Evolutionary conservation across 257 asterid genomes (phyloP), one percentile per base, ranked within the genome.

Genomic region (Salvia miltiorrhiza): DNA sequence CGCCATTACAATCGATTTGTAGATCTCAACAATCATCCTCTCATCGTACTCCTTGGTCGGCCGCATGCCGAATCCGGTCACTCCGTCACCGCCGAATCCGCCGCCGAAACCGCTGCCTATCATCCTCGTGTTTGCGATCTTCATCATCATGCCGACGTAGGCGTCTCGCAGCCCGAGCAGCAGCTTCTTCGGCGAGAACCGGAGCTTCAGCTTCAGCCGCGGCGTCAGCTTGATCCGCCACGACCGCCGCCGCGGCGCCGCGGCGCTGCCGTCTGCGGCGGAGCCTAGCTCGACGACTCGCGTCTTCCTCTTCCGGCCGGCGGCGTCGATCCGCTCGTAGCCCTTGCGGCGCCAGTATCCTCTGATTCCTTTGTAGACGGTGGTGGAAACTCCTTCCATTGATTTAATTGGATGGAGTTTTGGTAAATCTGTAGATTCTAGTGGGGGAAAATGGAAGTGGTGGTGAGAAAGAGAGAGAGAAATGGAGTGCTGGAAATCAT

Each of bases 141-240:
- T 82, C 79, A 80, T 40, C 95, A 88, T 88, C 92, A 82, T 78
- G 43, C 63, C 79, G 1, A 88, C 85, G 16, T 88, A 88, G 37
- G 83, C 88, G 44, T 88, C 90, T 0, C 92, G 78, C 67, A 88
- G 24, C 0, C 89, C 86, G 14, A 76, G 14, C 39, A 88, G 17
- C 12, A 88, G 69, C 37, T 82, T 88, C 84, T 83, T 85, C 74
- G 90, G 95, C 44, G 87, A 80, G 81, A 87, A 87, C 0, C 78
- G 78, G 39, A 83, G 77, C 74, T 72, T 83, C 65, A 85, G 54
- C 54, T 73, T 87, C 57, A 83, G 72, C 58, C 84, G 83, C 63
- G 54, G 82, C 37, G 80, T 72, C 53, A 80, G 67, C 60, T 77
- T 84, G 2, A 86, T 64, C 71, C 85, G 76, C 89, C 90, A 88